phyloP scores from a whole-genome alignment of 306 rosid species.

The Trifolium fragiferum region DNA sequence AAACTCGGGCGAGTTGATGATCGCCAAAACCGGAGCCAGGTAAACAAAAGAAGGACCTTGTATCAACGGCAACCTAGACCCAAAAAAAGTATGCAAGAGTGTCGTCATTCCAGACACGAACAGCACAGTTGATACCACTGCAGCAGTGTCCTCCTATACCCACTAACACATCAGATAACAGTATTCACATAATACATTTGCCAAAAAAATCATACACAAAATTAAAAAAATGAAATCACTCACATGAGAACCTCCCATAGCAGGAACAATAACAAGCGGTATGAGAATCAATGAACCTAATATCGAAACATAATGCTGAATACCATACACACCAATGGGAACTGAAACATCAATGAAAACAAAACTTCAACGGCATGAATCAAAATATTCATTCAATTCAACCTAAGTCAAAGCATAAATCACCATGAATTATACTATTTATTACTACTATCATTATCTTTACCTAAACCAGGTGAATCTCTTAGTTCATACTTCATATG shows the following conservation, averaged over 20 bases:
- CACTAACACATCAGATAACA: constrained; percentile 65
- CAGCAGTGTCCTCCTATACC: constrained; percentile 83
- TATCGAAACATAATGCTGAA: constrained; percentile 91
- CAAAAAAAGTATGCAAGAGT: constrained; percentile 80
- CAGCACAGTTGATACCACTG: constrained; percentile 89
- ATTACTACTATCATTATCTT: neutral
- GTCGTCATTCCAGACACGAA: constrained; percentile 89
- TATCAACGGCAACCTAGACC: constrained; percentile 92
- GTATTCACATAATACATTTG: constrained; percentile 36
- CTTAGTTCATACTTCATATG: constrained; percentile 93
- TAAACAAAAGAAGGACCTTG: constrained; percentile 97
- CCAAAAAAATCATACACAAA: neutral
- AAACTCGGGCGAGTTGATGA: constrained; percentile 89
- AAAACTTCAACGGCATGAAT: constrained; percentile 21
- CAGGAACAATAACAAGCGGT: constrained; percentile 92
- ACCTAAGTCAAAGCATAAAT: constrained; percentile 3
- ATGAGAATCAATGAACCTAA: constrained; percentile 91
- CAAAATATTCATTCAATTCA: constrained; percentile 12
- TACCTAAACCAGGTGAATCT: constrained; percentile 95
- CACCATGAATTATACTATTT: neutral
- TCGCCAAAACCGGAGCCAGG: constrained; percentile 86
- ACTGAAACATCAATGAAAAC: constrained; percentile 50
- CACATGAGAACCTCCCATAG: constrained; percentile 95
- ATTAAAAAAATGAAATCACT: constrained; percentile 44
- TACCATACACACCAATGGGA: constrained; percentile 84